A percentile compares a stretch with the other conserved stretches of the same genome.
phyloP scores from a whole-genome alignment of 2,329 filamentous ascomycete species.

The Colletotrichum agaves region DNA sequence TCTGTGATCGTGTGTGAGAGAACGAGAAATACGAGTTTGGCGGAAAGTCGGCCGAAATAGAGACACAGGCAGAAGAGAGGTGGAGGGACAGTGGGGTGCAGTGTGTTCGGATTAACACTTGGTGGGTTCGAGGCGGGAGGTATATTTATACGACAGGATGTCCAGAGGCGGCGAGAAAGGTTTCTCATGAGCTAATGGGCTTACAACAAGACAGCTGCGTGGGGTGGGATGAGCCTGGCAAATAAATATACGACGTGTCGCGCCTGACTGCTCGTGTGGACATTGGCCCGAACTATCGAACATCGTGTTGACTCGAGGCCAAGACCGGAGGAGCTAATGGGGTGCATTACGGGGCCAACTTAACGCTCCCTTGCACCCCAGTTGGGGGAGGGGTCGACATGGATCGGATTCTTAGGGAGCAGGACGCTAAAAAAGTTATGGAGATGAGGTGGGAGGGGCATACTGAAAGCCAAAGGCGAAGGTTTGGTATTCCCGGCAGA shows the following conservation, averaged over 20 bases:
- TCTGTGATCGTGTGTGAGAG: constrained; percentile 14
- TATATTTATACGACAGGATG: constrained; percentile 47
- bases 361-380: constrained; percentile 25
- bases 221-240: constrained; percentile 43
- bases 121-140: constrained; percentile 21
- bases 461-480: constrained; percentile 15
- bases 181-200: constrained; percentile 51
- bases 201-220: constrained; percentile 42
- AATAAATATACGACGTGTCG: constrained; percentile 44
- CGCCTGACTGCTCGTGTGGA: constrained; percentile 47
- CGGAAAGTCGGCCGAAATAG: constrained; percentile 1
- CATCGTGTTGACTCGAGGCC: constrained; percentile 38
- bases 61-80: constrained; percentile 36
- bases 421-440: constrained; percentile 32
- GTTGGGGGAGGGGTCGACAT: constrained; percentile 23
- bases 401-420: constrained; percentile 26
- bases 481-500: not conserved
- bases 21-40: constrained; percentile 24
- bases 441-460: constrained; percentile 24
- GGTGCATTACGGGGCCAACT: constrained; percentile 16
- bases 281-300: constrained; percentile 51
- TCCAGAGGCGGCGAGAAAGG: constrained; percentile 34
- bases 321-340: constrained; percentile 35
- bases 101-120: not conserved
- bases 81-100: constrained; percentile 31